Conservation (phyloP, 495 filamentous ascomycete genomes). For the Talaromyces ruber region DNA sequence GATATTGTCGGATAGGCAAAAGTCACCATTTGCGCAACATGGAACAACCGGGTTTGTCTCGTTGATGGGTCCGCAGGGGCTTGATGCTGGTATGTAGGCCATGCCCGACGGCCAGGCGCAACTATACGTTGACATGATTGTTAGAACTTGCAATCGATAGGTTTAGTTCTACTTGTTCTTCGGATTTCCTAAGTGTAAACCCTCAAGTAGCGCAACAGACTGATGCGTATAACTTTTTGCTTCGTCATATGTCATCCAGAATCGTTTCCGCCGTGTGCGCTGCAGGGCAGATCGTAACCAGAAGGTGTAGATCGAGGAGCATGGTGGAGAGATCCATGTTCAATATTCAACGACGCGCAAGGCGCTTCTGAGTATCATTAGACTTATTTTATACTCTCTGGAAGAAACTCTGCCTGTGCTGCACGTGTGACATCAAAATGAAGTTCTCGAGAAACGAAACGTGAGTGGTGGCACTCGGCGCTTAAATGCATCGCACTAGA, state of each 20-base stretch:
- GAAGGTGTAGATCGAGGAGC: not conserved
- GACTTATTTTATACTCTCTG: not conserved
- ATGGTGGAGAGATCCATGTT: not conserved
- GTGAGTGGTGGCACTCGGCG: not conserved
- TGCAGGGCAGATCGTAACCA: not conserved
- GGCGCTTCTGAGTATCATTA: not conserved
- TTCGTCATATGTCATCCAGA: not conserved
- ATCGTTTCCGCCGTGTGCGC: not conserved
- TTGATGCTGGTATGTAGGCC: not conserved
- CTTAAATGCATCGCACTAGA: not conserved
- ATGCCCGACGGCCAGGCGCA: not conserved
- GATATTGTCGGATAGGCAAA: constrained; percentile 5
- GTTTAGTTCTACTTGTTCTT: not conserved
- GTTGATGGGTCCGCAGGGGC: constrained; percentile 4
- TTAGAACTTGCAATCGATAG: not conserved
- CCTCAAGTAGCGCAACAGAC: not conserved
- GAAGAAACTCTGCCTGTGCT: not conserved
- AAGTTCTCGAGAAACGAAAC: not conserved
- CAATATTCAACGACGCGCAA: not conserved
- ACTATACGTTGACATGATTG: not conserved
- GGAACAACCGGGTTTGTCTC: constrained; percentile 2
- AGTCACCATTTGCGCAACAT: constrained; percentile 2
- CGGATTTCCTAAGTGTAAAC: not conserved
- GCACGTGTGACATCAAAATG: not conserved
- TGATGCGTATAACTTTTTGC: not conserved